Evolutionary conservation across 2,329 filamentous ascomycete species (phyloP).

Genomic region (Talaromyces piceae): DNA sequence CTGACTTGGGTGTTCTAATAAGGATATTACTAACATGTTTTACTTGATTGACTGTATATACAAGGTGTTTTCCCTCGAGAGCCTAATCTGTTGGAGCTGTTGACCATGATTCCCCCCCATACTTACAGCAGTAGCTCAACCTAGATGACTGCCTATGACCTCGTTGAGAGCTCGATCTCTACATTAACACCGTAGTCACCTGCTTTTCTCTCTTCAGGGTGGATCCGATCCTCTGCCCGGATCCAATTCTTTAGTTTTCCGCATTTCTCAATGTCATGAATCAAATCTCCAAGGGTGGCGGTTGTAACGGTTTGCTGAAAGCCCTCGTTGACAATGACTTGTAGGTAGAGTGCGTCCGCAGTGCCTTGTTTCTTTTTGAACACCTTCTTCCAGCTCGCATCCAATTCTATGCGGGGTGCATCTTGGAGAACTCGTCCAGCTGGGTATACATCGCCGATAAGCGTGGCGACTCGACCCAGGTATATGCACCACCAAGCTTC

Average conservation of each 20-base stretch:
- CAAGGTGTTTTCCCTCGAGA: no score
- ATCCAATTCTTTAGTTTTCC: constrained; percentile 56
- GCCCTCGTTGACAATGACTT: constrained; percentile 36
- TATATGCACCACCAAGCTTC: constrained; percentile 61
- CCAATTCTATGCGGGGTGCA: constrained; percentile 32
- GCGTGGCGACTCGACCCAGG: constrained; percentile 51
- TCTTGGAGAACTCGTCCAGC: constrained; percentile 39
- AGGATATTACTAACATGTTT: no score
- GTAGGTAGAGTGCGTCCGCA: constrained; percentile 38
- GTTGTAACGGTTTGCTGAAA: constrained; percentile 26
- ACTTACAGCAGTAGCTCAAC: background rate
- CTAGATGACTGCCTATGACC: background rate
- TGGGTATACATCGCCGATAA: constrained; percentile 56
- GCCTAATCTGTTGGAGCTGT: no score
- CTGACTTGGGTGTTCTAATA: no score
- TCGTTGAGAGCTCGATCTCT: constrained; percentile 20
- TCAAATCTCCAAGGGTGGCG: constrained; percentile 34
- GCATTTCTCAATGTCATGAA: constrained; percentile 42
- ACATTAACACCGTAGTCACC: constrained; percentile 37
- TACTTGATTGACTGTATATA: no score
- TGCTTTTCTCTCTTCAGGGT: constrained; percentile 17
- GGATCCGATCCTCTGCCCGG: constrained; percentile 12
- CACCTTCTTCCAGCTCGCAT: constrained; percentile 35
- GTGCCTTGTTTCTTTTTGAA: constrained; percentile 33
- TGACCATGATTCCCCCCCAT: no score